Evolutionary conservation across 2,329 filamentous ascomycete species (phyloP).

Genomic region (Periconia macrospinosa): DNA sequence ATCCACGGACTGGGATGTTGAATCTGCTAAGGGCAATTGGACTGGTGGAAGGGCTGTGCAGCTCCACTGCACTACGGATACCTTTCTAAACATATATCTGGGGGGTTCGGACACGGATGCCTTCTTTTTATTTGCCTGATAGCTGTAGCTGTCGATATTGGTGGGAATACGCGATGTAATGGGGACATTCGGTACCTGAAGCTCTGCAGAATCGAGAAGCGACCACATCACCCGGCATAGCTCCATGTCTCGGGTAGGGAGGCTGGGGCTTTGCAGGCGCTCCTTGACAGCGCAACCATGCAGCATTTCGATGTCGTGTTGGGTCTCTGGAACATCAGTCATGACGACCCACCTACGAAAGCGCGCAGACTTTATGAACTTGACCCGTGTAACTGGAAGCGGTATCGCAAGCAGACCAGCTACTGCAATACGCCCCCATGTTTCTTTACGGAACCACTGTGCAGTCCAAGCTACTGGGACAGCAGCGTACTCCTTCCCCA

Average conservation of each 20-base stretch:
- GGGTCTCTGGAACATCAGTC: slow-evolving; percentile 15
- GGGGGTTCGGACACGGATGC: background rate
- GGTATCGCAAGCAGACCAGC: slow-evolving; percentile 22
- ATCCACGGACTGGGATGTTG: background rate
- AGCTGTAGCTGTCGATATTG: background rate
- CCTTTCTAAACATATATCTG: background rate
- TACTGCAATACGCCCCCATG: slow-evolving; percentile 28
- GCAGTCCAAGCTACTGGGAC: slow-evolving; percentile 38
- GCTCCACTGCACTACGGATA: background rate
- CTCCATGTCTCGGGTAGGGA: background rate
- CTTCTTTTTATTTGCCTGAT: background rate
- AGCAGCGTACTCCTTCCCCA: slow-evolving; percentile 32
- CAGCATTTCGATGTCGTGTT: slow-evolving; percentile 14
- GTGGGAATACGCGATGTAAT: slow-evolving; percentile 11
- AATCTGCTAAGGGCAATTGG: background rate
- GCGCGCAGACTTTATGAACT: slow-evolving; percentile 17
- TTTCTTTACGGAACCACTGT: slow-evolving; percentile 40
- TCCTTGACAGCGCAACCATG: slow-evolving; percentile 2
- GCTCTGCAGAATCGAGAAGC: slow-evolving; percentile 6
- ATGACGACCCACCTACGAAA: slow-evolving; percentile 20
- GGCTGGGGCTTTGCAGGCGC: background rate
- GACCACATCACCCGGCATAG: slow-evolving; percentile 10
- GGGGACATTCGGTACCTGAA: slow-evolving; percentile 20
- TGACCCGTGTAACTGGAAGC: slow-evolving; percentile 26
- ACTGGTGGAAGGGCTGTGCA: background rate